Percentiles rank a stretch among this genome's conserved stretches.
These are phyloP conservation scores for Starmerella gropengiesseri DNA, from an alignment of 805 yeast genomes.

Conservation along the genomic window DNA sequence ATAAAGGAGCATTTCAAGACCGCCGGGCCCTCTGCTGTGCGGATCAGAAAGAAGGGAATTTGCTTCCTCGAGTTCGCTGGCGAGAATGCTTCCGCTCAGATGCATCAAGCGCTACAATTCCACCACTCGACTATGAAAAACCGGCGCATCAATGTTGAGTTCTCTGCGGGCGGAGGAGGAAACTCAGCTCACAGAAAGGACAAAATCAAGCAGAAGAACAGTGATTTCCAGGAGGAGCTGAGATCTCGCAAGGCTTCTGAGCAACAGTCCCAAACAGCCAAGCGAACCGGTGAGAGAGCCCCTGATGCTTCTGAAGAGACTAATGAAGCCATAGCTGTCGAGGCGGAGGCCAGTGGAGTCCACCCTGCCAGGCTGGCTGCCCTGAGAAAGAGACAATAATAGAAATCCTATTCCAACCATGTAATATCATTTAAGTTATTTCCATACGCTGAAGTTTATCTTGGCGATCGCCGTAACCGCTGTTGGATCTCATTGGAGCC, in stretches of 20 bases:
- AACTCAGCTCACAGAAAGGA: conserved; percentile 49
- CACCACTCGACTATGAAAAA: conserved; percentile 63
- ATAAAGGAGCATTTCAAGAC: conserved; percentile 62
- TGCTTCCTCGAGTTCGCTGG: conserved; percentile 79
- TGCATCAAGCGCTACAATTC: conserved; percentile 75
- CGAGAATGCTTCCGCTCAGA: conserved; percentile 57
- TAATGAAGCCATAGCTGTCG: conserved; percentile 11
- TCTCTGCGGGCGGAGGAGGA: conserved; percentile 98
- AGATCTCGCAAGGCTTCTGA: too few species aligned
- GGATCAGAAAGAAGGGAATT: conserved; percentile 64
- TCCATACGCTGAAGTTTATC: neutral
- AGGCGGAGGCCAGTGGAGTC: conserved; percentile 12
- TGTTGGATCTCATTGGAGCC: too few species aligned
- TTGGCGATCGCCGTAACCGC: too few species aligned
- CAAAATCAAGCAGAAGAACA: conserved; percentile 72
- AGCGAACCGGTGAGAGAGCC: neutral
- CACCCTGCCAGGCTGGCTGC: conserved; percentile 20
- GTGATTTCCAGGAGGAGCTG: conserved; percentile 60
- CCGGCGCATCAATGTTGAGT: conserved; percentile 84
- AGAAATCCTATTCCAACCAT: neutral
- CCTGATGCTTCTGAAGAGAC: neutral
- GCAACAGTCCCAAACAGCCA: too few species aligned
- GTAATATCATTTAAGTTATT: too few species aligned
- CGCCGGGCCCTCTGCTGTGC: conserved; percentile 54
- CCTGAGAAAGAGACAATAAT: conserved; percentile 4